Base-by-base conservation (phyloP, 2,329 filamentous ascomycete species). In the Fusarium penzigii region DNA sequence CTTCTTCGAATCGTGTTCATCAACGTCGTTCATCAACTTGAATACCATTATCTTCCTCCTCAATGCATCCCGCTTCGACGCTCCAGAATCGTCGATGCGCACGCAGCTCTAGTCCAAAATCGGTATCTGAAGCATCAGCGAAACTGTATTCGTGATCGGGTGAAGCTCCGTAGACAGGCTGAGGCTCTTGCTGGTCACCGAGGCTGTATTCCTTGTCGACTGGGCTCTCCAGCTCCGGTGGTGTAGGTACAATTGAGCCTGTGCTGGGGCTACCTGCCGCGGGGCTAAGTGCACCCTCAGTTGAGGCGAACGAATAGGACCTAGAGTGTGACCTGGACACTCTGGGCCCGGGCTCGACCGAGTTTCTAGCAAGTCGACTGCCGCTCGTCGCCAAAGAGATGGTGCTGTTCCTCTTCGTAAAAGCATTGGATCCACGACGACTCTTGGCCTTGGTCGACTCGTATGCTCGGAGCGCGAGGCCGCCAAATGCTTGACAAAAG, bases 91-190 rank as follows among this genome's bases (percentile, higher is more conserved):
- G 60, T 47, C 69, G 64, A 50, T 71, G 69, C 29, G 64, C 61
- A 54, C 71, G 70, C 52, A 74, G 67, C 46, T 72, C 68, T 40
- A 74, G 54, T 9, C 65, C 68, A 39, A 63, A 64, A n/a, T 74
- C 71, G 29, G 44, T 50, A 46, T 71, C 70, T 16, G 59, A 51
- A 32, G 54, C 58, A 36, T 73, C 69, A 10, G 55, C 52, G 49
- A 61, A 70, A 6, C 55, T 65, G 49, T 70, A 73, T 47, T 68
- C 65, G 32, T 53, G 59, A 16, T 72, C 68, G 9, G 54, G 51
- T 6, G 57, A 39, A 38, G 66, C 66, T 4, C 62, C 65, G 34
- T 60, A 51, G 1, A 56, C 52, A 3, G 25, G 51, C 10, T 52
- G 47, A 29, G 54, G 46, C 5, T 55, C 56, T 32, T 57, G 46